Evolutionary conservation across 352 stramenopile species (phyloP).

Genomic region (Phytophthora melonis): DNA sequence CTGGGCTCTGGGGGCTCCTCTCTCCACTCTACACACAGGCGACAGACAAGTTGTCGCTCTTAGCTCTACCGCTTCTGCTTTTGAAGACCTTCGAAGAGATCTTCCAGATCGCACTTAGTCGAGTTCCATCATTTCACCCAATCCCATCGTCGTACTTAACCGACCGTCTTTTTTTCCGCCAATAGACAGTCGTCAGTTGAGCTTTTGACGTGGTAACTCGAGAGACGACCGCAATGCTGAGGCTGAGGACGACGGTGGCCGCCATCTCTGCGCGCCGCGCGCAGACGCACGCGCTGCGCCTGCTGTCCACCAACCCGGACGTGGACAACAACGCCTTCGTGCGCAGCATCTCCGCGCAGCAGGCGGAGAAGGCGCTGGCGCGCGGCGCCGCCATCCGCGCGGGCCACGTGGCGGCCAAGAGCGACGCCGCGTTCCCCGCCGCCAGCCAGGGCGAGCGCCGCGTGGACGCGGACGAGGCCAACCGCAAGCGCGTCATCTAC

Average conservation of each 20-base stretch:
- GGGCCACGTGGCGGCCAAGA: constrained; percentile 49
- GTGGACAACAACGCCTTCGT: constrained; percentile 65
- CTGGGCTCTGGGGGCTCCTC: background rate
- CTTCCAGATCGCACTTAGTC: constrained; percentile 8
- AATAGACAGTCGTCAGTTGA: too few species aligned
- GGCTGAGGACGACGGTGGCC: background rate
- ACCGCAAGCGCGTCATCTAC: constrained; percentile 95
- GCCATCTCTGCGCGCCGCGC: background rate
- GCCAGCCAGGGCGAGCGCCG: constrained; percentile 61
- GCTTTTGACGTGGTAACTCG: background rate
- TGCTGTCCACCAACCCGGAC: constrained; percentile 47
- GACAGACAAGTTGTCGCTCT: too few species aligned
- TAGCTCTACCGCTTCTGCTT: constrained; percentile 19
- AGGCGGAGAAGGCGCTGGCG: constrained; percentile 58
- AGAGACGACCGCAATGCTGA: constrained; percentile 13
- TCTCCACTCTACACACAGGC: constrained; percentile 1
- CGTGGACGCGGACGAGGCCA: constrained; percentile 68
- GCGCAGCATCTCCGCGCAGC: constrained; percentile 57
- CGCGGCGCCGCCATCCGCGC: constrained; percentile 68
- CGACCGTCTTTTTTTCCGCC: too few species aligned
- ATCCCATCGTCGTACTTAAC: constrained; percentile 15
- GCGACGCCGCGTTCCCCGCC: constrained; percentile 48
- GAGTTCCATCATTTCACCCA: background rate
- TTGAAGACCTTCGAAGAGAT: constrained; percentile 30
- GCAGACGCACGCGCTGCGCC: constrained; percentile 16